Base-by-base conservation (phyloP, 2,329 filamentous ascomycete species). In the Alternaria ventricosa region DNA sequence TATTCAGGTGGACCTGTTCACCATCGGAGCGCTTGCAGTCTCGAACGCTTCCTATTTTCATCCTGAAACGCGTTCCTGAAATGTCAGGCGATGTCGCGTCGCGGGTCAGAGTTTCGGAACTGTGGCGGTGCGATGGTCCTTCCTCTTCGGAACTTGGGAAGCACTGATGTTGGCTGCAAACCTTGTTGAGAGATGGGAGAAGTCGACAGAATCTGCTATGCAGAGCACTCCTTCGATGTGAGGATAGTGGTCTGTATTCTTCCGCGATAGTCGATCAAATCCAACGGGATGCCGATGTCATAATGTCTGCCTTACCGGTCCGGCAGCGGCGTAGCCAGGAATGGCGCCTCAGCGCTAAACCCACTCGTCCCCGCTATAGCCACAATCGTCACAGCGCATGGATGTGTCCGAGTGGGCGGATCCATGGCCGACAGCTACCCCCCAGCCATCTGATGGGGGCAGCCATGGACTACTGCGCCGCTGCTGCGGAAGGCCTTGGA, bases 351-450 rank as follows among this genome's bases (percentile, higher is more conserved):
- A 58, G 55, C 59, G 55, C 57, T 64, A 64, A 64, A 59, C 47
- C 33, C 15, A 41, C 23, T 18, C 12, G 49, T n/a, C 23, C 55
- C 27, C 57, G 53, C 50, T 43, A 45, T 55, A 65, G 55, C 62
- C 62, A 65, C 62, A 58, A 22, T 55, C 59, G 58, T 61, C 62
- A 57, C 54, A 50, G 30, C 23, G 58, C 58, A 47, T 47, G 28
- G 44, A 44, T 47, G 27, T 33, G 15, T 57, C 54, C 49, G 46
- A 47, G 12, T 45, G 46, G 18, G 28, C 57, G 43, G 12, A 49
- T 43, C 43, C n/a, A 55, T 44, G 44, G 58, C 58, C 47, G 51
- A 50, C 54, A 45, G 41, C 49, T 47, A 54, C 51, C 55, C 44
- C 57, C 57, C 44, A 62, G 62, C 55, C 62, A 56, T 58, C 55